Percentiles rank a stretch among this genome's conserved stretches.
Conservation (phyloP, 2,329 filamentous ascomycete genomes). For the Colletotrichum musicola region DNA sequence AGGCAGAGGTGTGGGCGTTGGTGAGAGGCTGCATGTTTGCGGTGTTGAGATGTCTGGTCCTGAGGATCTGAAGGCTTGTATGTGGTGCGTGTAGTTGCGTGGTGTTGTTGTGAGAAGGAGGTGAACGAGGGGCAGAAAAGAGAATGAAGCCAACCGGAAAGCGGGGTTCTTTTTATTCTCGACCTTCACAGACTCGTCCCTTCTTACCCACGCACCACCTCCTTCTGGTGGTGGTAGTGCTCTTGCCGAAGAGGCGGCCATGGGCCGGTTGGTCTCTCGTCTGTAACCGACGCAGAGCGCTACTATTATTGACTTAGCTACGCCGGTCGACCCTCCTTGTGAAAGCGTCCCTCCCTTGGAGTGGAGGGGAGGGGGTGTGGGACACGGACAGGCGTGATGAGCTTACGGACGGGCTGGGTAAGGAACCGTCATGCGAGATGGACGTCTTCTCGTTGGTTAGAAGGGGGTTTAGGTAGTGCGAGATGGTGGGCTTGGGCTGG, state of each 20-base stretch:
- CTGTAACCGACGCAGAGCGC: constrained; percentile 29
- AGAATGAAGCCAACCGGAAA: constrained; percentile 3
- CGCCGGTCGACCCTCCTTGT: constrained; percentile 22
- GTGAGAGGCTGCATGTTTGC: constrained; percentile 45
- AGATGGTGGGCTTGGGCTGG: constrained; percentile 18
- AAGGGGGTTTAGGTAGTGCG: neutral
- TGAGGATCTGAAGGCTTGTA: neutral
- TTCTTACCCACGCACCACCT: neutral
- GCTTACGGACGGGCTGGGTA: constrained; percentile 33
- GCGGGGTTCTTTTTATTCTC: constrained; percentile 25
- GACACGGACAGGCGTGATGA: constrained; percentile 15
- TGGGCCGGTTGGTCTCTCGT: constrained; percentile 12
- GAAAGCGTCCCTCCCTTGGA: constrained; percentile 14
- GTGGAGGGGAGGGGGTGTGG: constrained; percentile 19
- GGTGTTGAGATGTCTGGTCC: constrained; percentile 1
- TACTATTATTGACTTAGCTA: neutral
- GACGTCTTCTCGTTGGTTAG: constrained; percentile 36
- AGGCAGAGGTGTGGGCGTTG: constrained; percentile 55
- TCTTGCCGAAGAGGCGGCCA: constrained; percentile 13
- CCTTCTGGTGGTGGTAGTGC: no score
- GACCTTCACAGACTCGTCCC: neutral
- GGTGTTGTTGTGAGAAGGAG: neutral
- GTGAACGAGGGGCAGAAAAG: neutral
- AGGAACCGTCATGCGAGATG: constrained; percentile 36
- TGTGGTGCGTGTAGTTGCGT: constrained; percentile 1